Percentiles rank a stretch among this genome's conserved stretches.
Evolutionary conservation across 306 rosid species (phyloP).

Genomic region (Quercus parvula): DNA sequence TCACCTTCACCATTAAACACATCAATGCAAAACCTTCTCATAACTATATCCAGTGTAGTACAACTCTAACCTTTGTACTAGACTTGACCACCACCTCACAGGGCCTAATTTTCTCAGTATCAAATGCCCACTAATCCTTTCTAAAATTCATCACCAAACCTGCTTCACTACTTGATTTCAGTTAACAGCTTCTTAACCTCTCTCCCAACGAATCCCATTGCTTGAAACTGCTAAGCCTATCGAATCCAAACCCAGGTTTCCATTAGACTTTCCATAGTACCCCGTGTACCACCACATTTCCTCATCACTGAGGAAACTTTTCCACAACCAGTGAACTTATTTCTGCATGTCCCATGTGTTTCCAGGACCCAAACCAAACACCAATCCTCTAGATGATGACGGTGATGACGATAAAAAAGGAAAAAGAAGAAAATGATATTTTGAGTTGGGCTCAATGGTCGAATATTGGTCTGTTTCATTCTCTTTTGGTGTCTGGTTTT

Average conservation of each 20-base stretch:
- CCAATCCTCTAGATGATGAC: constrained; percentile 48
- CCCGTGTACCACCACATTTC: constrained; percentile 91
- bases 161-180: constrained; percentile 42
- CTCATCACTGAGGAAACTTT: constrained; percentile 68
- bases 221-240: constrained; percentile 75
- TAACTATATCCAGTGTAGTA: constrained; percentile 58
- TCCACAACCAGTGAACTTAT: constrained; percentile 74
- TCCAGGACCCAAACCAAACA: constrained; percentile 53
- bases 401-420: constrained; percentile 9
- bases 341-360: constrained; percentile 63
- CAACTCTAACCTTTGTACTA: constrained; percentile 53
- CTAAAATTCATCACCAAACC: constrained; percentile 59
- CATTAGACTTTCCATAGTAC: constrained; percentile 60
- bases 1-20: constrained; percentile 42
- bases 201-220: constrained; percentile 88
- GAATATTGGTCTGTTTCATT: constrained; percentile 33
- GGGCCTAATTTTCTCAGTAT: constrained; percentile 61
- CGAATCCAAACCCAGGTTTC: constrained; percentile 38
- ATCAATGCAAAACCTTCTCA: constrained; percentile 25
- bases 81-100: constrained; percentile 76
- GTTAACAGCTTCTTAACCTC: constrained; percentile 49
- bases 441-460: constrained; percentile 27
- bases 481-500: constrained; percentile 52
- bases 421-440: constrained; percentile 19
- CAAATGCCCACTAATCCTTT: constrained; percentile 81